phyloP scores from a whole-genome alignment of 2,329 filamentous ascomycete genomes.

The Diaporthe vexans region DNA sequence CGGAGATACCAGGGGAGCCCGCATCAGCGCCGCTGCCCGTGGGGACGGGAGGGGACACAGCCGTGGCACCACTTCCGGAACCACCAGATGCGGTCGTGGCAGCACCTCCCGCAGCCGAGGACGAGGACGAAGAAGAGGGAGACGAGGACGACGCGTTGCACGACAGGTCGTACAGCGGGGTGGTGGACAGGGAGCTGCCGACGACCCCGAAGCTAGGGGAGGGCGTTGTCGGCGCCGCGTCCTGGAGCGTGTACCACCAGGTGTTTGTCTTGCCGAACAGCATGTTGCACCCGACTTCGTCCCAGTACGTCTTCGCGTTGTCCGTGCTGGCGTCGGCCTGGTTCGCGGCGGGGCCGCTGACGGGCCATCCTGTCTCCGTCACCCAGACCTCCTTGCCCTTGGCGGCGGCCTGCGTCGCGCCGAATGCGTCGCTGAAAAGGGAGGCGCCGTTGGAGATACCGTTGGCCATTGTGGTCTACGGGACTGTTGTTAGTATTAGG shows the following conservation, averaged over 20 bases:
- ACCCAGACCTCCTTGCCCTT: conserved; percentile 42
- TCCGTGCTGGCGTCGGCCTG: conserved; percentile 32
- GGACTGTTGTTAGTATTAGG: conserved; percentile 45
- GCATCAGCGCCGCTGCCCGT: conserved; percentile 21
- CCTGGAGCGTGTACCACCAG: conserved; percentile 85
- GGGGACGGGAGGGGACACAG: conserved; percentile 13
- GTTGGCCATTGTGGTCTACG: conserved; percentile 76
- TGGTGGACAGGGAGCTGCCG: conserved; percentile 64
- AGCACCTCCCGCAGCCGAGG: not conserved
- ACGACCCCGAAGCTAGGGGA: conserved; percentile 81
- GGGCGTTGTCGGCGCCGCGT: conserved; percentile 71
- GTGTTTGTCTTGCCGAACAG: conserved; percentile 75
- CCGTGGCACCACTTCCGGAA: not conserved
- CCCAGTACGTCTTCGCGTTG: conserved; percentile 87
- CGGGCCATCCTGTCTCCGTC: conserved; percentile 41
- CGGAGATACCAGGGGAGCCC: conserved; percentile 39
- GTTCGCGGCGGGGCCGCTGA: conserved; percentile 38
- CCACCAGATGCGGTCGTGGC: not conserved
- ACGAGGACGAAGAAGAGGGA: conserved; percentile 31
- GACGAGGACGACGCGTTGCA: conserved; percentile 60
- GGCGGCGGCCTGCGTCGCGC: conserved; percentile 69
- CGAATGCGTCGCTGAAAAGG: conserved; percentile 78
- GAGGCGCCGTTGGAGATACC: conserved; percentile 72
- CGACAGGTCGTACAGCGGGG: conserved; percentile 74
- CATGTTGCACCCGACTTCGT: conserved; percentile 77